Conservation (phyloP, 441 rosid genomes). For the Gossypium trilobum region DNA sequence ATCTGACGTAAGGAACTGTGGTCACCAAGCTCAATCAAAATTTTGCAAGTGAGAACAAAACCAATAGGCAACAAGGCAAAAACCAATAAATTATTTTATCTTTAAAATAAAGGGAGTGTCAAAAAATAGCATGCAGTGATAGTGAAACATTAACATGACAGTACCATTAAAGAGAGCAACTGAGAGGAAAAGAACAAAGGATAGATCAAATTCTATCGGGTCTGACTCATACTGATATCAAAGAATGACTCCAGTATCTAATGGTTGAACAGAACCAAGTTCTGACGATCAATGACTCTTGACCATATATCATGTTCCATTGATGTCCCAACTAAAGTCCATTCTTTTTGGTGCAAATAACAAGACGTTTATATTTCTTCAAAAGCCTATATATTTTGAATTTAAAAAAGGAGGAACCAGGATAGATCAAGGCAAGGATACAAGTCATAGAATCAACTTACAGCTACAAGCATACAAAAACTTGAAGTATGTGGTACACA, state of each 20-base stretch:
- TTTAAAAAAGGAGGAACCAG: not conserved
- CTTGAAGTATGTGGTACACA: not conserved
- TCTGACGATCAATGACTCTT: not conserved
- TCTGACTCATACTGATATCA: not conserved
- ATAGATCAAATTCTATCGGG: not conserved
- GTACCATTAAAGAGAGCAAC: not conserved
- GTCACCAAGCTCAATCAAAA: not conserved
- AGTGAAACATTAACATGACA: not conserved
- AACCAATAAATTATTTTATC: not conserved
- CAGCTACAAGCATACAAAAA: not conserved
- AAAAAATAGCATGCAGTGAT: not conserved
- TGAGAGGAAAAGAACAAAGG: not conserved
- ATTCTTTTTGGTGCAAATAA: not conserved
- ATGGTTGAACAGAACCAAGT: constrained; percentile 2
- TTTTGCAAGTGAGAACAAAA: not conserved
- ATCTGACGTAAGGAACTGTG: not conserved
- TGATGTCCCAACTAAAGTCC: not conserved
- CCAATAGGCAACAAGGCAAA: not conserved
- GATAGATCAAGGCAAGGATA: not conserved
- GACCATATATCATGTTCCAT: not conserved
- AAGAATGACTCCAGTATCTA: not conserved
- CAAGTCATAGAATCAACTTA: not conserved
- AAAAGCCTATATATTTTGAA: not conserved
- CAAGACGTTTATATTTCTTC: not conserved
- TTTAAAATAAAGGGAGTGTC: not conserved